These are phyloP conservation scores for Salvia miltiorrhiza DNA, from an alignment of 257 asterid genomes.

Conservation along the genomic window DNA sequence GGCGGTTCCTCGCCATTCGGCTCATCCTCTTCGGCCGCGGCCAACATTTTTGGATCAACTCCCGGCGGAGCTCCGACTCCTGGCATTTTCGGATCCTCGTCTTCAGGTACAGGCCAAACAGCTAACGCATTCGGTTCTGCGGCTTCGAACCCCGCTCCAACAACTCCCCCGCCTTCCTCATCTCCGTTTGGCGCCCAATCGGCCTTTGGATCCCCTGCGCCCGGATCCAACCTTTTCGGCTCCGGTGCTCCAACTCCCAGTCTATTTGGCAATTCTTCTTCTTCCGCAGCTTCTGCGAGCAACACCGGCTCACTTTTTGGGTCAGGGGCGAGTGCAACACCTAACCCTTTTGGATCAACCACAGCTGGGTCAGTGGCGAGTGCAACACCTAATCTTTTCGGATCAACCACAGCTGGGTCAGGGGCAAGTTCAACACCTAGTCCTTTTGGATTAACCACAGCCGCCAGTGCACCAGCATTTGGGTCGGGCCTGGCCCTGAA, in stretches of 20 bases:
- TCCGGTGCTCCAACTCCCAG: conserved; percentile 38
- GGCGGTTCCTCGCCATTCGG: conserved; percentile 28
- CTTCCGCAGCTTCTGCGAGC: conserved; percentile 41
- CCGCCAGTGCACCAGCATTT: conserved; percentile 19
- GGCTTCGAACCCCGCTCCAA: conserved; percentile 9
- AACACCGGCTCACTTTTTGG: conserved; percentile 32
- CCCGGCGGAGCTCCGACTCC: conserved; percentile 30
- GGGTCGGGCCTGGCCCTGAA: conserved; percentile 18
- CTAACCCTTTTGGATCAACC: conserved; percentile 29
- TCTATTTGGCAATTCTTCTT: conserved; percentile 30
- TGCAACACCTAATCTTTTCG: too few relatives aligned
- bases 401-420: too few relatives aligned
- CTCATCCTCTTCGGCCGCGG: conserved; percentile 15
- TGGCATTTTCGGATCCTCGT: conserved; percentile 30
- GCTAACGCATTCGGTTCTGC: conserved; percentile 28
- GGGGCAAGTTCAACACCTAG: conserved; percentile 15
- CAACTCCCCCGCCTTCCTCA: conserved; percentile 31
- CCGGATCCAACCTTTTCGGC: conserved; percentile 37
- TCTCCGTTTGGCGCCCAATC: conserved; percentile 38
- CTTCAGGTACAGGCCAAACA: conserved; percentile 24
- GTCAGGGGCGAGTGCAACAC: conserved; percentile 16
- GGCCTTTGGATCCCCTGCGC: conserved; percentile 39
- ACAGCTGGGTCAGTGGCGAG: conserved; percentile 24
- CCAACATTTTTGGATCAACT: conserved; percentile 12
- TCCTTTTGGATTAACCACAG: conserved; percentile 26